A percentile compares a stretch with the other conserved stretches of the same genome.
These are phyloP conservation scores for Skeletonema grethae DNA, from an alignment of 108 stramenopile genomes.

Conservation along the genomic window DNA sequence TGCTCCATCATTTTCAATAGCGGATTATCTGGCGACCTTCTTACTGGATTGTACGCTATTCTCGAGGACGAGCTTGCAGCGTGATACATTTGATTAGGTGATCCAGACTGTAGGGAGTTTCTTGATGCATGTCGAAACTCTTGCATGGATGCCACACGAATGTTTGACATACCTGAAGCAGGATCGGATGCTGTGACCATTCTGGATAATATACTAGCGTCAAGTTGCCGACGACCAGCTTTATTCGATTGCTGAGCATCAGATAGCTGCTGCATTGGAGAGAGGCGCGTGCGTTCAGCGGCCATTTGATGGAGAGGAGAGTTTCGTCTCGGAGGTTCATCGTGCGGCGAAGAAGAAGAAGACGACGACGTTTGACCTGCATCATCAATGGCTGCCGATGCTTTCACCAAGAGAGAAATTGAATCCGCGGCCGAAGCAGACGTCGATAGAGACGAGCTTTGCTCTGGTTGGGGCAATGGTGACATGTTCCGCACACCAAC, in stretches of 20 bases:
- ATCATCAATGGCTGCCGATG: not conserved
- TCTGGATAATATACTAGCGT: slow-evolving; percentile 26
- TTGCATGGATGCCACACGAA: slow-evolving; percentile 37
- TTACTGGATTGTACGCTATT: not conserved
- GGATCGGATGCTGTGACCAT: slow-evolving; percentile 32
- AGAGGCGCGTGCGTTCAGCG: not conserved
- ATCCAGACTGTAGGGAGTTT: slow-evolving; percentile 17
- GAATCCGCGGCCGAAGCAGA: not conserved
- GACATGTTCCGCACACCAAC: not conserved
- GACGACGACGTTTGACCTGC: not conserved
- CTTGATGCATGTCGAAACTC: slow-evolving; percentile 28
- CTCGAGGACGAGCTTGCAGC: not conserved
- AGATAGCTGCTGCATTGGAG: not conserved
- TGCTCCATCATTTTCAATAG: slow-evolving; percentile 41
- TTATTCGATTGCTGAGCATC: not conserved
- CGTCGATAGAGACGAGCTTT: not conserved
- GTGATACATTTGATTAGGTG: slow-evolving; percentile 11
- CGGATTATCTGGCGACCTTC: slow-evolving; percentile 18
- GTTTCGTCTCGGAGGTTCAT: not conserved
- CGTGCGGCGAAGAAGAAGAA: not conserved
- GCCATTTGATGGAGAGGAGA: slow-evolving; percentile 5
- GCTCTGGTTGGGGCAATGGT: not conserved
- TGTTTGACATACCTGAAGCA: slow-evolving; percentile 1
- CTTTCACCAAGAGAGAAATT: not conserved
- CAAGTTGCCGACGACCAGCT: slow-evolving; percentile 9